Evolutionary conservation across 768 basidiomycete genomes (phyloP).

Genomic region (Lactifluus subvellereus): DNA sequence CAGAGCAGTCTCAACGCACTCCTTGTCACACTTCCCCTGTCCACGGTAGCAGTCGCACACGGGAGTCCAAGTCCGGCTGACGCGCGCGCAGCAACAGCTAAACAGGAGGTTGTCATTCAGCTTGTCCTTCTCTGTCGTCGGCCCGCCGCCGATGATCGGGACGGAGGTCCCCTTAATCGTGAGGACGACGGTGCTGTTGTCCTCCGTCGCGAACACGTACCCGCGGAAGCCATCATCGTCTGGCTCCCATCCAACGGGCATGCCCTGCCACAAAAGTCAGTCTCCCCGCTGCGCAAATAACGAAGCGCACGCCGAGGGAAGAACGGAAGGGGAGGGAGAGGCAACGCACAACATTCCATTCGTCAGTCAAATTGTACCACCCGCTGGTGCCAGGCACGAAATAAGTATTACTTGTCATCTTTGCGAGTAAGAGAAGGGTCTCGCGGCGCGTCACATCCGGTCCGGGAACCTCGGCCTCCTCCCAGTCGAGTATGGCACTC

Average conservation of each 20-base stretch:
- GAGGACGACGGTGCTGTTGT: constrained; percentile 85
- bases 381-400: constrained; percentile 47
- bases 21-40: constrained; percentile 67
- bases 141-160: constrained; percentile 66
- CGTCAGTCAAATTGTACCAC: constrained; percentile 73
- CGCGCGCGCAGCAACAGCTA: constrained; percentile 92
- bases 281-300: neutral
- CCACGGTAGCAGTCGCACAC: constrained; percentile 87
- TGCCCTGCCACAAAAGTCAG: constrained; percentile 37
- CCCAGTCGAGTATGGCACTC: constrained; percentile 55
- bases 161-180: constrained; percentile 93
- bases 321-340: constrained; percentile 3
- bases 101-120: constrained; percentile 91
- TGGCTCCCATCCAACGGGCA: constrained; percentile 87
- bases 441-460: constrained; percentile 76
- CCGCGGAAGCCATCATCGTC: constrained; percentile 86
- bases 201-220: constrained; percentile 79
- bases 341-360: constrained; percentile 52
- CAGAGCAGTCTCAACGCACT: constrained; percentile 74
- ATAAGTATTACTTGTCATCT: constrained; percentile 96
- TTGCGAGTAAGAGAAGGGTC: constrained; percentile 76
- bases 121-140: constrained; percentile 85
- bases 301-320: neutral
- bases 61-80: constrained; percentile 87
- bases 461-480: constrained; percentile 61